Conservation (phyloP, 805 yeast species). For the Ogataea naganishii region DNA sequence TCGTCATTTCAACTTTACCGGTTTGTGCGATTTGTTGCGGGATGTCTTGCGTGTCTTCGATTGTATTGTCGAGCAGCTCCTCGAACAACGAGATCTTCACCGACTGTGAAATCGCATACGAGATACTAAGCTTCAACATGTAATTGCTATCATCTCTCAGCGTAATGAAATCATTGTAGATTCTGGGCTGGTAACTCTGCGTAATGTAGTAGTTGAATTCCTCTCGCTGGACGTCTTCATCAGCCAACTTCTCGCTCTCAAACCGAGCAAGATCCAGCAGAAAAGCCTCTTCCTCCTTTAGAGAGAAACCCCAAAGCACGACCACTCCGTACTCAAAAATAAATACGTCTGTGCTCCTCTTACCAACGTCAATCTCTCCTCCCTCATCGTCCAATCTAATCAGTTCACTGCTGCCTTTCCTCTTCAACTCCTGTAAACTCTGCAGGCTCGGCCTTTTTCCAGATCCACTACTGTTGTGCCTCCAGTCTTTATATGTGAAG, state of each 20-base stretch:
- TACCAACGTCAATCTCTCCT: slow-evolving; percentile 85
- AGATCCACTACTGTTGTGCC: slow-evolving; percentile 29
- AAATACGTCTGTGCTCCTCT: slow-evolving; percentile 68
- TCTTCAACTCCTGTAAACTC: slow-evolving; percentile 1
- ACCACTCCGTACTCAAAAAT: slow-evolving; percentile 96
- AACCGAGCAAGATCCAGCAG: slow-evolving; percentile 80
- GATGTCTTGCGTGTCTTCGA: slow-evolving; percentile 93
- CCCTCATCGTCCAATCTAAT: slow-evolving; percentile 88
- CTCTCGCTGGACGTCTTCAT: slow-evolving; percentile 88
- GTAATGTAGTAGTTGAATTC: slow-evolving; percentile 95
- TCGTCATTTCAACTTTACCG: slow-evolving; percentile 90
- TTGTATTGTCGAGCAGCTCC: slow-evolving; percentile 92
- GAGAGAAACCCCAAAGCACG: slow-evolving; percentile 91
- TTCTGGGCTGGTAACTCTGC: slow-evolving; percentile 88
- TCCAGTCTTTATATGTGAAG: slow-evolving; percentile 74
- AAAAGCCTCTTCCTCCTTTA: slow-evolving; percentile 75
- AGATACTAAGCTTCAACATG: slow-evolving; percentile 85
- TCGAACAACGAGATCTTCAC: slow-evolving; percentile 94
- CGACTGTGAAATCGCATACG: slow-evolving; percentile 93
- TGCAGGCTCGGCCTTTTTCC: slow-evolving; percentile 5
- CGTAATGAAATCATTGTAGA: slow-evolving; percentile 91
- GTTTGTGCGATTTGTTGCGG: slow-evolving; percentile 93
- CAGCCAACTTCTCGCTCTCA: slow-evolving; percentile 84
- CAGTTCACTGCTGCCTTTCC: slow-evolving; percentile 23
- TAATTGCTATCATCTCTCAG: slow-evolving; percentile 83